Conservation (phyloP, 495 filamentous ascomycete species). For the Xylaria acuta region DNA sequence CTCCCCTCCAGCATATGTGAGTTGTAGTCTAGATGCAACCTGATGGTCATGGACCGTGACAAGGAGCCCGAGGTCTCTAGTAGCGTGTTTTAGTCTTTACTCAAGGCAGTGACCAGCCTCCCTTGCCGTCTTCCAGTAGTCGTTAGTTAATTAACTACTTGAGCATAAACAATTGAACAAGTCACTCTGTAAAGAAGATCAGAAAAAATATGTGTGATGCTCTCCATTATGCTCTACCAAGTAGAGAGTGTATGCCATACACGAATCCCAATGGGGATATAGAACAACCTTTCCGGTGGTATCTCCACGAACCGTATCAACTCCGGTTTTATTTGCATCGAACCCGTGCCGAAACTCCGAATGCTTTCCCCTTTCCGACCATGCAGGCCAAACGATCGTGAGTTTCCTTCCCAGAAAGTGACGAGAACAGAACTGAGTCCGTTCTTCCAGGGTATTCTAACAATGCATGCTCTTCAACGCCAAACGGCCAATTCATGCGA, state of each 20-base stretch:
- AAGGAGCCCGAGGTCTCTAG: background rate
- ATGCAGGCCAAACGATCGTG: slow-evolving; percentile 3
- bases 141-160: no score
- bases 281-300: background rate
- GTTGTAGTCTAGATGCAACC: background rate
- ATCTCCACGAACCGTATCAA: background rate
- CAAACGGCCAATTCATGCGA: slow-evolving; percentile 5
- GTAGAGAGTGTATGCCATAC: background rate
- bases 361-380: background rate
- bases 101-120: no score
- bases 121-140: no score
- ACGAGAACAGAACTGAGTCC: background rate
- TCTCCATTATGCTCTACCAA: background rate
- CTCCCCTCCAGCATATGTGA: background rate
- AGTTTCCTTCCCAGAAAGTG: background rate
- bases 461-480: slow-evolving; percentile 9
- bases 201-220: background rate
- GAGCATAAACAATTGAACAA: background rate
- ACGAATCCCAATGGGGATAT: background rate
- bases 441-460: slow-evolving; percentile 1
- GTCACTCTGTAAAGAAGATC: background rate
- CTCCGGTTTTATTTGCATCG: background rate
- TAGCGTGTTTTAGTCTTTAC: no score
- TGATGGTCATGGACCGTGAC: background rate
- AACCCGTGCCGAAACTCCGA: background rate